These are phyloP conservation scores for Vaccinium vitisidaea DNA, from an alignment of 148 eudicot genomes.

Conservation along the genomic window DNA sequence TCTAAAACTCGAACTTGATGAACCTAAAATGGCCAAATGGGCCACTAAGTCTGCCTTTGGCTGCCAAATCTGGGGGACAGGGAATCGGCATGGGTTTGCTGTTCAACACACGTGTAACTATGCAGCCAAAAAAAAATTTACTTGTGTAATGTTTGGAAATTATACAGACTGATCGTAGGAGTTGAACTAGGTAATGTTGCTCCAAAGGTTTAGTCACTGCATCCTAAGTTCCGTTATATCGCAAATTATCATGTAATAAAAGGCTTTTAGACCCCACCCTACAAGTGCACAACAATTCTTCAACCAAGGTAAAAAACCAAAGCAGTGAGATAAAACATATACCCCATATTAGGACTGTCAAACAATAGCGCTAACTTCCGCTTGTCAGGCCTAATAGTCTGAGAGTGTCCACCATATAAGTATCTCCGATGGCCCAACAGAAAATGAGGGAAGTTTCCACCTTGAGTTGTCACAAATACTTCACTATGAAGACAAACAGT, in stretches of 20 bases:
- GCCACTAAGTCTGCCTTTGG: background rate
- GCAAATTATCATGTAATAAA: background rate
- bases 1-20: background rate
- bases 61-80: background rate
- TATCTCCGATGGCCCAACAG: slow-evolving; percentile 92
- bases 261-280: background rate
- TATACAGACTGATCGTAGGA: background rate
- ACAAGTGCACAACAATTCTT: background rate
- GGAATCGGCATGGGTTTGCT: background rate
- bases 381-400: slow-evolving; percentile 94
- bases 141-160: background rate
- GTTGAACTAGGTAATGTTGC: background rate
- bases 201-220: background rate
- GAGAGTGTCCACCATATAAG: slow-evolving; percentile 87
- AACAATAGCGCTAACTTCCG: slow-evolving; percentile 78
- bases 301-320: slow-evolving; percentile 13
- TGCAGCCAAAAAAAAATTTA: background rate
- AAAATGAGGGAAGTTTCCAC: slow-evolving; percentile 94
- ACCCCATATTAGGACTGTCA: slow-evolving; percentile 87
- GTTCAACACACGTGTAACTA: background rate
- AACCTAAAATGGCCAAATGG: background rate
- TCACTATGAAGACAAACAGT: slow-evolving; percentile 98
- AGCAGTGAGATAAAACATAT: slow-evolving; percentile 24
- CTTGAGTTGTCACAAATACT: slow-evolving; percentile 97
- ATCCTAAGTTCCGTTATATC: background rate